Percentiles rank a stretch among this genome's conserved stretches.
Conservation (phyloP, 257 asterid species). For the Ehretia macrophylla region DNA sequence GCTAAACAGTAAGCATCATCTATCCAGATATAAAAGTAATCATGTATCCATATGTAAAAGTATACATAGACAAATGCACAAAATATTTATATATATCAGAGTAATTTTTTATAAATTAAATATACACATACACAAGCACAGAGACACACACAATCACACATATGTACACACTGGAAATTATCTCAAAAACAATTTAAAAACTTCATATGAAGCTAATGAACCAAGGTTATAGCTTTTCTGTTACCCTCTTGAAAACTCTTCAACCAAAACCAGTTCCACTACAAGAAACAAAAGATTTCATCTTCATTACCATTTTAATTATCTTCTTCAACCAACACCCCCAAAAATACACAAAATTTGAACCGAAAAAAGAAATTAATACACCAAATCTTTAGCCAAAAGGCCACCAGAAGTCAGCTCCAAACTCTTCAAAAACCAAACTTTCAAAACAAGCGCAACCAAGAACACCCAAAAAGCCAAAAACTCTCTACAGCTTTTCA, state of each 20-base stretch:
- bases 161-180: no score
- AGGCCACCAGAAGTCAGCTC: not conserved
- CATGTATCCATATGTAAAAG: no score
- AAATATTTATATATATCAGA: no score
- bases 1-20: no score
- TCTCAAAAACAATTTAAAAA: constrained; percentile 4
- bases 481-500: constrained; percentile 14
- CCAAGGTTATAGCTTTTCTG: not conserved
- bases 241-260: constrained; percentile 12
- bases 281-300: constrained; percentile 23
- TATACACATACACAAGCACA: no score
- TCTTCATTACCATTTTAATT: constrained; percentile 41
- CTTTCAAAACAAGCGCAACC: not conserved
- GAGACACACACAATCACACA: no score
- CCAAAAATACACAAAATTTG: constrained; percentile 18
- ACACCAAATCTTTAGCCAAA: not conserved
- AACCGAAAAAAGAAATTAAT: constrained; percentile 10
- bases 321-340: constrained; percentile 19
- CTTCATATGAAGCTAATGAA: constrained; percentile 19
- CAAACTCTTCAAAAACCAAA: constrained; percentile 15
- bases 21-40: no score
- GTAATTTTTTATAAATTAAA: no score
- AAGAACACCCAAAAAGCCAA: constrained; percentile 4
- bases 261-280: constrained; percentile 46
- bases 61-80: no score